Base-by-base conservation (phyloP, 2,329 filamentous ascomycete genomes). In the Rhinocladiella mackenziei region DNA sequence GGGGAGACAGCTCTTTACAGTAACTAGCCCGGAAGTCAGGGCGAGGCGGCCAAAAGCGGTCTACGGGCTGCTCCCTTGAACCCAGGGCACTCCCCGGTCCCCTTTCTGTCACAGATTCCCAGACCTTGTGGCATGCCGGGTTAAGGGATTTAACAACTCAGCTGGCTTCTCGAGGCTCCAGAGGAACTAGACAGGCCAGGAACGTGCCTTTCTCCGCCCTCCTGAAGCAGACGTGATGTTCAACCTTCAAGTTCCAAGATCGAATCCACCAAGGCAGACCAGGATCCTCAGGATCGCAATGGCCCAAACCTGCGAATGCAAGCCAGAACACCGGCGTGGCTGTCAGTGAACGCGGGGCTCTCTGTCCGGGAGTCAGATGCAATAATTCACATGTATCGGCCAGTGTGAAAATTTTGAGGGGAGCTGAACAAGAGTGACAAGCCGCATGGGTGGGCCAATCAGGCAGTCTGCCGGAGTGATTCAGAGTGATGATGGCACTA, bases 401-500 rank as follows among this genome's bases (percentile, higher is more conserved):
- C 34, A 18, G 20, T 37, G 20, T 20, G 5, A 11, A 14, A 19
- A 17, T 18, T 14, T 22, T 23, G 19, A 22, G 20, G 26, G 30
- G 23, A 41, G 43, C 43, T 46, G 38, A 40, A 8, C 15, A 28
- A 37, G 20, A n/a, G 20, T 29, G 34, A 41, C 15, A 9, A 31
- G 31, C 33, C 28, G 19, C 25, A 15, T 29, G 19, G 11, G 1
- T 13, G 10, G 22, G 4, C 43, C 43, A 47, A 39, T 47, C 22
- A 23, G 4, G 9, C 19, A 5, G n/a, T 11, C 14, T 5, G 28
- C 26, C 19, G 15, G 18, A 33, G 31, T 23, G 25, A 14, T 26
- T 30, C 32, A 38, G 38, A 32, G 29, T 35, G 31, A 42, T 17
- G 46, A 50, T 50, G 42, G 46, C 44, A 36, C 47, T 26, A 35